A percentile compares a stretch with the other conserved stretches of the same genome.
These are phyloP conservation scores for Candida silvicultrix DNA, from an alignment of 805 yeast genomes.

Conservation along the genomic window DNA sequence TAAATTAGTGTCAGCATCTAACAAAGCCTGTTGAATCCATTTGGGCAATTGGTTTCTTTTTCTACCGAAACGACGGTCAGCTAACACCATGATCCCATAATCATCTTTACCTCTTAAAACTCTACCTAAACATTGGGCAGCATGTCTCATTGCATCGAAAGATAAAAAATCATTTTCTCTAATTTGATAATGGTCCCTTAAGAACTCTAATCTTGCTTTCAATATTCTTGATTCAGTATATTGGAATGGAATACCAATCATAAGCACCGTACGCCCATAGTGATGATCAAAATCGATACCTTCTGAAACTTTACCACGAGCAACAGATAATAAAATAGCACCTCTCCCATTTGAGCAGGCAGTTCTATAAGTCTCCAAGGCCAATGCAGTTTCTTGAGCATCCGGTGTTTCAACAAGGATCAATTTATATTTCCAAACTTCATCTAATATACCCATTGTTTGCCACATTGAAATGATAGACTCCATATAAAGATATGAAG, in stretches of 20 bases:
- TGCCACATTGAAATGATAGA: slow-evolving; percentile 99
- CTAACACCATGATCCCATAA: slow-evolving; percentile 97
- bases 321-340: slow-evolving; percentile 92
- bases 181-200: slow-evolving; percentile 88
- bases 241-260: slow-evolving; percentile 99
- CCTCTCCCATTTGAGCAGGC: slow-evolving; percentile 98
- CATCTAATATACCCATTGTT: slow-evolving; percentile 95
- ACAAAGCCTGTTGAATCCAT: slow-evolving; percentile 92
- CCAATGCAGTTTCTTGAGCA: slow-evolving; percentile 96
- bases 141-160: slow-evolving; percentile 99
- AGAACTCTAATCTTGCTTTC: slow-evolving; percentile 89
- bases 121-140: slow-evolving; percentile 97
- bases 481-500: slow-evolving; percentile 96
- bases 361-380: slow-evolving; percentile 88
- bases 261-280: slow-evolving; percentile 92
- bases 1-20: slow-evolving; percentile 85
- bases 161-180: slow-evolving; percentile 92
- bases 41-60: slow-evolving; percentile 87
- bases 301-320: slow-evolving; percentile 98
- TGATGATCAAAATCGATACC: slow-evolving; percentile 99
- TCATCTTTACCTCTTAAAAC: slow-evolving; percentile 97
- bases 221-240: slow-evolving; percentile 95
- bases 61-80: slow-evolving; percentile 86
- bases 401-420: slow-evolving; percentile 97
- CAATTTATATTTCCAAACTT: slow-evolving; percentile 95